Evolutionary conservation across 2,329 filamentous ascomycete species (phyloP).

Genomic region (Fusarium sp.): DNA sequence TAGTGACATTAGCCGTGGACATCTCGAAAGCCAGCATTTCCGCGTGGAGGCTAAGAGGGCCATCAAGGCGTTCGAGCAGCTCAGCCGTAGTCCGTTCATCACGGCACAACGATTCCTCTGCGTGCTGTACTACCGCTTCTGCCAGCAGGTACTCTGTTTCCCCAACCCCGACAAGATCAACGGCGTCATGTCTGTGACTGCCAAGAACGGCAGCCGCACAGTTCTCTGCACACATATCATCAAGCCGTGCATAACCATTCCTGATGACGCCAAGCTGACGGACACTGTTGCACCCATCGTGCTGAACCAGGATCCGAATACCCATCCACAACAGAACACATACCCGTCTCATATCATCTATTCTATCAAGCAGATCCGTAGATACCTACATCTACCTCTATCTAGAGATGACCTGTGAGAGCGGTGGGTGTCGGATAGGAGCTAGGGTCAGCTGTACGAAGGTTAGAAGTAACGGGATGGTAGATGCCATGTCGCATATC

Average conservation of each 20-base stretch:
- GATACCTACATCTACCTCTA: slow-evolving; percentile 8
- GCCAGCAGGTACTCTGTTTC: slow-evolving; percentile 3
- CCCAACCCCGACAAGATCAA: slow-evolving; percentile 6
- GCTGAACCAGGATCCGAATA: not conserved
- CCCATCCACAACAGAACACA: not conserved
- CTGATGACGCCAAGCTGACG: not conserved
- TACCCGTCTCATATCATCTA: slow-evolving; percentile 4
- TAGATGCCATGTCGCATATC: slow-evolving; percentile 1
- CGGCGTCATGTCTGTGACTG: not conserved
- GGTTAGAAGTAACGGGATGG: not conserved
- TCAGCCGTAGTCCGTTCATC: slow-evolving; percentile 1
- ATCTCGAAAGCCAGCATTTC: slow-evolving; percentile 10
- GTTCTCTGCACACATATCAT: not conserved
- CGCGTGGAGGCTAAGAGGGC: slow-evolving; percentile 9
- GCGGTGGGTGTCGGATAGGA: slow-evolving; percentile 2
- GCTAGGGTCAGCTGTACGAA: not conserved
- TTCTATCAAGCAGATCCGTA: slow-evolving; percentile 1
- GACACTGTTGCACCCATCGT: not conserved
- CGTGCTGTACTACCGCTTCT: not conserved
- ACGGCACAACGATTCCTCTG: slow-evolving; percentile 3
- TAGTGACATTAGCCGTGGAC: not conserved
- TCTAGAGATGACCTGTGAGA: slow-evolving; percentile 1
- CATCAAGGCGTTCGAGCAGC: not conserved
- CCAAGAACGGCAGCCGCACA: not conserved
- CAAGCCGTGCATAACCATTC: not conserved